Base-by-base conservation (phyloP, 148 eudicot species). In the Polygonum aviculare region DNA sequence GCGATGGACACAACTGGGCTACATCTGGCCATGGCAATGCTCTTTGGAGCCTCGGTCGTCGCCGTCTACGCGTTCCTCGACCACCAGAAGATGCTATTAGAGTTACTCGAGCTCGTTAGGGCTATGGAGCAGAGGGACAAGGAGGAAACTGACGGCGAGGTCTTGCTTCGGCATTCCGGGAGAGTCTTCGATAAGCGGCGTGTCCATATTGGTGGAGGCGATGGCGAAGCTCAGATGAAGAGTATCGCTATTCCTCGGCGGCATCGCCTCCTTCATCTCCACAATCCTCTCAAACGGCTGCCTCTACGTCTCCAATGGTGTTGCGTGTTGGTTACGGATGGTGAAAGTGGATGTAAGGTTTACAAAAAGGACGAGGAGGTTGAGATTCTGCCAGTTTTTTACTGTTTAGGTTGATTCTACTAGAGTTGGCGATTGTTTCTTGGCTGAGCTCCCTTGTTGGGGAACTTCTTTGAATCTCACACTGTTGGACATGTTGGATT, bases 371-470 rank as follows among this genome's bases (percentile, higher is more conserved):
- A 90, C 69, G 89, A 78, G 38, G 96, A 90, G 86, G 60, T 77
- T 38, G 77, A 78, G 71, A 79, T 95, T 69, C 77, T 82, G 18
- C 94, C 98, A 2, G n/a, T 94, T 90, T 81, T 69, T 82, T 51
- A 69, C 97, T 3, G 78, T 86, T 18, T 92, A 95, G 87, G 85
- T 95, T 75, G 98, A 95, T 80, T 97, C 98, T 0, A 95, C 98
- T 3, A 97, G 98, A 44, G 98, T 97, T 12, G 97, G 99, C 1
- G 99, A 95, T 83, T 87, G 97, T 77, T 90, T 95, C 44, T 76
- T 95, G 7, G 99, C 94, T 0, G 99, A 97, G 96, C 99, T 75
- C 94, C 97, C 1, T 75, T 95, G 90, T 80, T 93, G 79, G 99
- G 99, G 14, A 95, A 95, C 85, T 86, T 95, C n/a, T 91, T 89